phyloP scores from a whole-genome alignment of 306 rosid genomes.

The Vachellia pachyceras region DNA sequence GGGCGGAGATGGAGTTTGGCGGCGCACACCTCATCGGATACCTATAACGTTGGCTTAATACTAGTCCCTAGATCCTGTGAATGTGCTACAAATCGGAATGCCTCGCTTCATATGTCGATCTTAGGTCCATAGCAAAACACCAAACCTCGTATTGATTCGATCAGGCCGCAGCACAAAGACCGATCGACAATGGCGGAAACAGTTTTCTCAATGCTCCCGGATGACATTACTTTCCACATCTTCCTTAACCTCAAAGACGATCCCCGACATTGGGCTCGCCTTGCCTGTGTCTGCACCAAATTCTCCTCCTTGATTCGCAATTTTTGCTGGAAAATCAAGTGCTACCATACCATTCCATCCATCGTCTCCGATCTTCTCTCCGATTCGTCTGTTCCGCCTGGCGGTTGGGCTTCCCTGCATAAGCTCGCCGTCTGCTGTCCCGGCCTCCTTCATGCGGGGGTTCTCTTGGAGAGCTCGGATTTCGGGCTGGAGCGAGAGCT shows the following conservation, averaged over 20 bases:
- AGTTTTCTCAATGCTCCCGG: conserved; percentile 52
- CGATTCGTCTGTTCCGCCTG: conserved; percentile 38
- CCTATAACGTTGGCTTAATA: neutral
- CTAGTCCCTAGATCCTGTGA: neutral
- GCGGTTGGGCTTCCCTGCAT: conserved; percentile 65
- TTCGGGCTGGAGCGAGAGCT: conserved; percentile 79
- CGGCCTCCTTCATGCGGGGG: conserved; percentile 78
- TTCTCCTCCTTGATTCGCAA: conserved; percentile 63
- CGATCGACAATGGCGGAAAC: conserved; percentile 35
- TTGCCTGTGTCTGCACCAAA: conserved; percentile 67
- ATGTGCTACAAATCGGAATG: neutral
- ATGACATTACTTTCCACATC: conserved; percentile 57
- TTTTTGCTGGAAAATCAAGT: conserved; percentile 71
- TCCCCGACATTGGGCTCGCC: conserved; percentile 67
- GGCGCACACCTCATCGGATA: neutral
- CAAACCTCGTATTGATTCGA: neutral
- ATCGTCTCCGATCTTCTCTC: conserved; percentile 59
- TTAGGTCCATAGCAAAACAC: neutral
- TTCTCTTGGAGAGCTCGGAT: conserved; percentile 71
- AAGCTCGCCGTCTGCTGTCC: conserved; percentile 92
- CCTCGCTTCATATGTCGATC: neutral
- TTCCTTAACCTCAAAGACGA: conserved; percentile 64
- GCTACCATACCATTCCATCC: conserved; percentile 58
- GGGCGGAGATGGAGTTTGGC: neutral
- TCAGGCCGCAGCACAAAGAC: neutral